These are phyloP conservation scores for Carex pumila DNA, from an alignment of 176 grass and related monocot genomes.

Conservation along the genomic window DNA sequence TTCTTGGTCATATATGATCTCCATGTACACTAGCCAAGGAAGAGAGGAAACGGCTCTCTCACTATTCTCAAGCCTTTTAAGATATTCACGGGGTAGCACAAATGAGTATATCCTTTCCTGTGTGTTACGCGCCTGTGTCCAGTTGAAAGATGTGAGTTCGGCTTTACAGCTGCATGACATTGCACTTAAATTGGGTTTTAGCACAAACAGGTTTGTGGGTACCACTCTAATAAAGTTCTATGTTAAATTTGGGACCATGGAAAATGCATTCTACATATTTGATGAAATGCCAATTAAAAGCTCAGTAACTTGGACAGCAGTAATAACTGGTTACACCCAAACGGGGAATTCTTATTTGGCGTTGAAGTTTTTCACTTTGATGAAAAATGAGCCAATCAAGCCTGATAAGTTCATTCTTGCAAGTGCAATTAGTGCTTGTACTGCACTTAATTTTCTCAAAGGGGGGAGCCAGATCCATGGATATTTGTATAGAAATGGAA, in stretches of 20 bases:
- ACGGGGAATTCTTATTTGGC: conserved; percentile 24
- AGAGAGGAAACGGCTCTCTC: conserved; percentile 9
- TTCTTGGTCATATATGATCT: conserved; percentile 68
- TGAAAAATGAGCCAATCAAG: conserved; percentile 25
- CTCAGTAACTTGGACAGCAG: conserved; percentile 55
- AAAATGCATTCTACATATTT: conserved; percentile 40
- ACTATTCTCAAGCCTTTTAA: conserved; percentile 33
- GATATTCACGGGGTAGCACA: conserved; percentile 1
- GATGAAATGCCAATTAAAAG: conserved; percentile 40
- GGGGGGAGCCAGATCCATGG: conserved; percentile 63
- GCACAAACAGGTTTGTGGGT: conserved; percentile 38
- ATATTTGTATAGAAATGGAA: conserved; percentile 33
- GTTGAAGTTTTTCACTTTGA: conserved; percentile 49
- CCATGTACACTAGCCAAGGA: conserved; percentile 51
- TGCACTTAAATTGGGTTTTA: conserved; percentile 33
- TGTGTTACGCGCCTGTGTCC: conserved; percentile 44
- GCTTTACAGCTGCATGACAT: conserved; percentile 47
- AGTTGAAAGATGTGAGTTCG: conserved; percentile 16
- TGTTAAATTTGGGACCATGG: conserved; percentile 41
- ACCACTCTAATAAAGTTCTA: conserved; percentile 52
- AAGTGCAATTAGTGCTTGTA: conserved; percentile 56
- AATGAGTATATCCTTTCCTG: conserved; percentile 70
- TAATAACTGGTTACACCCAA: conserved; percentile 53
- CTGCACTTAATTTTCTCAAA: conserved; percentile 33
- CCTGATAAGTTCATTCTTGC: conserved; percentile 61